Conservation (phyloP, 345 rosid species). For the Atalantia buxifolia region DNA sequence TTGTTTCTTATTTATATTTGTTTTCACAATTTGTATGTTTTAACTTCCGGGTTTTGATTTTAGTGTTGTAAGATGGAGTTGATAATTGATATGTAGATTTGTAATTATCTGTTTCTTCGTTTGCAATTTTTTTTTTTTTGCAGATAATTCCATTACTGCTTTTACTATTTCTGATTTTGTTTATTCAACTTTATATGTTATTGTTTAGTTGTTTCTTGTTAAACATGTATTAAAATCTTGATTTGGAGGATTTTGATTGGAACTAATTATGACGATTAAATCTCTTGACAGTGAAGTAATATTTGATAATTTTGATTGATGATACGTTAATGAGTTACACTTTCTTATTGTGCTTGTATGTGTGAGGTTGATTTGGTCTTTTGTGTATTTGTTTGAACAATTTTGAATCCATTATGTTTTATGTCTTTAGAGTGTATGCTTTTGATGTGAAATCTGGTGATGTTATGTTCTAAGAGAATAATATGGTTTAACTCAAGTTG, state of each 20-base stretch:
- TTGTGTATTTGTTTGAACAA: background rate
- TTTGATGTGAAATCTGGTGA: background rate
- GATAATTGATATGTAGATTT: background rate
- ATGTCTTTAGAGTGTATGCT: background rate
- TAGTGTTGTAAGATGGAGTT: background rate
- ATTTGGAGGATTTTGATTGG: background rate
- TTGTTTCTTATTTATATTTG: background rate
- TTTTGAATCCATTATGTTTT: background rate
- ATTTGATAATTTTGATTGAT: background rate
- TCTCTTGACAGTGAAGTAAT: background rate
- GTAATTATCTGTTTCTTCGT: background rate
- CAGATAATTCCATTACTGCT: background rate
- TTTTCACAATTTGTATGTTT: background rate
- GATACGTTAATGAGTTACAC: background rate
- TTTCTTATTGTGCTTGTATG: background rate
- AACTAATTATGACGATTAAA: background rate
- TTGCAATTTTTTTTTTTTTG: background rate
- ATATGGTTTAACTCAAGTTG: background rate
- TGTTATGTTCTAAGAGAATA: background rate
- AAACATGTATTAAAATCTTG: background rate
- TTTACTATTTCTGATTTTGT: background rate
- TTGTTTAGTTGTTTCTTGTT: background rate
- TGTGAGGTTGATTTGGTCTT: background rate
- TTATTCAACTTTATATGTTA: background rate
- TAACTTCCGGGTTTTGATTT: background rate